These are phyloP conservation scores for Apiotrichum porosum DNA, from an alignment of 1,284 basidiomycete species.

Conservation along the genomic window DNA sequence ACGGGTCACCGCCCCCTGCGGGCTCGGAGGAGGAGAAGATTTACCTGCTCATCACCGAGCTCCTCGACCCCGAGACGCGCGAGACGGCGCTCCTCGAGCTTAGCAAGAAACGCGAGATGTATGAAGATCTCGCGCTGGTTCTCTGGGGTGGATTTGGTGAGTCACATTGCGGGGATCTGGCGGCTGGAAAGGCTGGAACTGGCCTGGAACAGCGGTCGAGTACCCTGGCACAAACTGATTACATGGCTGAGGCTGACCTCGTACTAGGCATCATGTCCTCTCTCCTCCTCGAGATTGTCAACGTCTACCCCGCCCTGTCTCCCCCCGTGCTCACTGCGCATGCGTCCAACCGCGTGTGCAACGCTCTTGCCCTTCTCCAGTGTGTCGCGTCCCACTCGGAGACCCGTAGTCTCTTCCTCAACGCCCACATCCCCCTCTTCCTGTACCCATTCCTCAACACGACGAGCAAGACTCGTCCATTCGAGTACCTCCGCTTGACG, in stretches of 20 bases:
- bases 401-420: slow-evolving; percentile 85
- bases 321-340: slow-evolving; percentile 96
- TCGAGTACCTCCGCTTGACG: slow-evolving; percentile 96
- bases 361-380: slow-evolving; percentile 93
- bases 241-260: too few species aligned
- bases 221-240: too few species aligned
- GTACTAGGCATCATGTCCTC: slow-evolving; percentile 99
- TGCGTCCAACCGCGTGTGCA: slow-evolving; percentile 98
- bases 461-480: slow-evolving; percentile 96
- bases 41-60: slow-evolving; percentile 53
- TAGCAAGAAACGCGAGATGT: slow-evolving; percentile 98
- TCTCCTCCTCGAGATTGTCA: slow-evolving; percentile 94
- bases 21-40: slow-evolving; percentile 54
- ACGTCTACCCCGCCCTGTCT: slow-evolving; percentile 92
- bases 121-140: slow-evolving; percentile 94
- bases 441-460: slow-evolving; percentile 99
- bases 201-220: too few species aligned
- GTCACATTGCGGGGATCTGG: slow-evolving; percentile 44
- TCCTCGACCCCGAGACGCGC: slow-evolving; percentile 58
- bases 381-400: slow-evolving; percentile 96
- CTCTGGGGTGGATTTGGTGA: slow-evolving; percentile 98
- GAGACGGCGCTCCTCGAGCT: slow-evolving; percentile 88
- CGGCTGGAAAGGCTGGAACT: too few species aligned
- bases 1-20: slow-evolving; percentile 39
- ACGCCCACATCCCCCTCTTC: slow-evolving; percentile 96